A percentile compares a stretch with the other conserved stretches of the same genome.
Evolutionary conservation across 2,329 filamentous ascomycete genomes (phyloP).

Genomic region (Pseudogymnoascus sp.): DNA sequence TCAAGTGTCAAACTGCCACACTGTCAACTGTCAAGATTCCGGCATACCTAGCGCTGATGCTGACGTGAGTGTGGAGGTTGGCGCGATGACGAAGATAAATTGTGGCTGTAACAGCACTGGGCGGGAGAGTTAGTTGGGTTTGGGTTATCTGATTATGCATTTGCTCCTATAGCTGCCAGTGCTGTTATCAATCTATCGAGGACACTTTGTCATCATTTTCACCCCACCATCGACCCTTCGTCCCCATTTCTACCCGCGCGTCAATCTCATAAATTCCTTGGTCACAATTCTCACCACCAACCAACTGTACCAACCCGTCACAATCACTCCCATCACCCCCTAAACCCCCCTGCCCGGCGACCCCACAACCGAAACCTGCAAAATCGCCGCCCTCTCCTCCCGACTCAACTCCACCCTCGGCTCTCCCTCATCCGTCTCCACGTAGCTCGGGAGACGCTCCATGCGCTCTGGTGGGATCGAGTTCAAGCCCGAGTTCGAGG

Average conservation of each 20-base stretch:
- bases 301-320: too few relatives aligned
- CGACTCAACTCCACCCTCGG: background rate
- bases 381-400: background rate
- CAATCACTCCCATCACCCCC: too few relatives aligned
- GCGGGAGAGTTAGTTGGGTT: too few relatives aligned
- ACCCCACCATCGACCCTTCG: background rate
- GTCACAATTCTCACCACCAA: too few relatives aligned
- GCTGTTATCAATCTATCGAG: background rate
- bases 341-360: background rate
- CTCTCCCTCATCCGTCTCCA: background rate
- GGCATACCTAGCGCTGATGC: background rate
- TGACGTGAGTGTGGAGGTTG: background rate
- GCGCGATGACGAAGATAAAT: background rate
- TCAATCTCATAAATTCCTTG: too few relatives aligned
- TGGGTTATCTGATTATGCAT: too few relatives aligned
- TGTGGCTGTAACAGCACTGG: too few relatives aligned
- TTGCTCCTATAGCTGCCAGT: too few relatives aligned
- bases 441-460: background rate
- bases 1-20: background rate
- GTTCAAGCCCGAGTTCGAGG: background rate
- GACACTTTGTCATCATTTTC: background rate
- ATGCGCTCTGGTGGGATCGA: background rate
- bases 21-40: background rate
- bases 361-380: background rate
- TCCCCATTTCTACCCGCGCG: too few relatives aligned